Evolutionary conservation across 2,329 filamentous ascomycete species (phyloP).

Genomic region (Cladophialophora chaetospira): DNA sequence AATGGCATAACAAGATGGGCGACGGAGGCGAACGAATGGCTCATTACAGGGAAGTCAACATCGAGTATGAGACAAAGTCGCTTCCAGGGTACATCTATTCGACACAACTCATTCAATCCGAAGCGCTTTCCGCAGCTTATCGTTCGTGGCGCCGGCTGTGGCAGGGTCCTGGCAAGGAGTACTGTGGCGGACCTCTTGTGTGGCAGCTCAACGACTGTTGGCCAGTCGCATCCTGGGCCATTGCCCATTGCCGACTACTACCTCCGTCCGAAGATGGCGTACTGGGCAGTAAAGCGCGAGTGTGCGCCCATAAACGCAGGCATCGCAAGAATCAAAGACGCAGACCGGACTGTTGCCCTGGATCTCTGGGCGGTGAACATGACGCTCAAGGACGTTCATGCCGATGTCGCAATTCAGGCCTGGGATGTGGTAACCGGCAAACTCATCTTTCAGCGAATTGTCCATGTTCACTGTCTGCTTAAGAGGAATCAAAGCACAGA

Average conservation of each 20-base stretch:
- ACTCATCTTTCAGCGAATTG: neutral
- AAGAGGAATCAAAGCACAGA: conserved; percentile 11
- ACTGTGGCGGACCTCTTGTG: conserved; percentile 47
- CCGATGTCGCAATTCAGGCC: neutral
- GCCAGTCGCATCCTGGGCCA: conserved; percentile 65
- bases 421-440: conserved; percentile 3
- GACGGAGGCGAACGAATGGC: conserved; percentile 3
- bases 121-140: conserved; percentile 62
- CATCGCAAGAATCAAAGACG: conserved; percentile 36
- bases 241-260: conserved; percentile 62
- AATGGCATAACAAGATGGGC: conserved; percentile 12
- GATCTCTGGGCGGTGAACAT: conserved; percentile 7
- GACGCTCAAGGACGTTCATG: neutral
- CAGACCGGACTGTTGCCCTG: neutral
- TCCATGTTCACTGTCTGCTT: neutral
- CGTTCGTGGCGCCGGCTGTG: conserved; percentile 54
- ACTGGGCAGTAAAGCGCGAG: conserved; percentile 60
- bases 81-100: conserved; percentile 67
- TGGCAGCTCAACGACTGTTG: conserved; percentile 56
- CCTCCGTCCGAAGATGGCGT: conserved; percentile 61
- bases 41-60: conserved; percentile 4
- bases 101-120: conserved; percentile 63
- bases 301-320: conserved; percentile 60
- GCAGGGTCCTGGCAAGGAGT: conserved; percentile 41
- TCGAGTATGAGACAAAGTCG: conserved; percentile 40